Evolutionary conservation across 2,329 filamentous ascomycete genomes (phyloP).

Genomic region (Camptophora hylomeconis): DNA sequence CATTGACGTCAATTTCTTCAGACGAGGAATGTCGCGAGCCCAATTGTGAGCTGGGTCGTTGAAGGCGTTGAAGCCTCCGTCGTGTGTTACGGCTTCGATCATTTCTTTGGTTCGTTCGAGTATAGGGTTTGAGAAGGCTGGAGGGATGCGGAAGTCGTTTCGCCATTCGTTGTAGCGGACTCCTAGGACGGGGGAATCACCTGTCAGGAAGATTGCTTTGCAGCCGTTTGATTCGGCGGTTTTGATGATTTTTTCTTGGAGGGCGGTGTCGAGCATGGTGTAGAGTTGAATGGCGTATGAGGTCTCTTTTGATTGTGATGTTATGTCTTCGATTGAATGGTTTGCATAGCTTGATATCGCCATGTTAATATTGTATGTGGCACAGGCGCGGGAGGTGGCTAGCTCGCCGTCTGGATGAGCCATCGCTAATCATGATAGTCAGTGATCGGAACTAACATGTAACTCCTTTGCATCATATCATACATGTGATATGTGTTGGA

Average conservation of each 20-base stretch:
- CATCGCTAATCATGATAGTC: too few relatives aligned
- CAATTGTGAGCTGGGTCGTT: constrained; percentile 33
- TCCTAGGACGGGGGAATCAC: constrained; percentile 38
- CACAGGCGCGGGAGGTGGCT: constrained; percentile 31
- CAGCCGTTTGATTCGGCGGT: constrained; percentile 32
- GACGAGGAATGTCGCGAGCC: constrained; percentile 37
- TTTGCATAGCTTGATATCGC: constrained; percentile 31
- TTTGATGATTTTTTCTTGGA: constrained; percentile 27
- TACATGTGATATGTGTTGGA: constrained; percentile 38
- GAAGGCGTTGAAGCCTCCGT: constrained; percentile 6
- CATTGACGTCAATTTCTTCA: constrained; percentile 26
- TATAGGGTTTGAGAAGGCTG: constrained; percentile 13
- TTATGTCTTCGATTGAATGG: constrained; percentile 29
- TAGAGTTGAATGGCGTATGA: constrained; percentile 10
- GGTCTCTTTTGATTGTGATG: constrained; percentile 22
- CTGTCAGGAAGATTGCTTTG: constrained; percentile 38
- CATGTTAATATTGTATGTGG: constrained; percentile 27
- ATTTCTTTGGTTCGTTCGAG: constrained; percentile 13
- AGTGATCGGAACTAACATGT: too few relatives aligned
- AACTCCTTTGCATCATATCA: constrained; percentile 39
- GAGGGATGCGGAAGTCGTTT: constrained; percentile 32
- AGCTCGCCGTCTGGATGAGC: constrained; percentile 36
- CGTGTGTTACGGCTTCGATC: constrained; percentile 8
- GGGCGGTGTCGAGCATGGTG: constrained; percentile 19
- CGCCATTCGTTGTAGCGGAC: constrained; percentile 39